These are phyloP conservation scores for Scutellaria minor DNA, from an alignment of 257 asterid species.

Conservation along the genomic window DNA sequence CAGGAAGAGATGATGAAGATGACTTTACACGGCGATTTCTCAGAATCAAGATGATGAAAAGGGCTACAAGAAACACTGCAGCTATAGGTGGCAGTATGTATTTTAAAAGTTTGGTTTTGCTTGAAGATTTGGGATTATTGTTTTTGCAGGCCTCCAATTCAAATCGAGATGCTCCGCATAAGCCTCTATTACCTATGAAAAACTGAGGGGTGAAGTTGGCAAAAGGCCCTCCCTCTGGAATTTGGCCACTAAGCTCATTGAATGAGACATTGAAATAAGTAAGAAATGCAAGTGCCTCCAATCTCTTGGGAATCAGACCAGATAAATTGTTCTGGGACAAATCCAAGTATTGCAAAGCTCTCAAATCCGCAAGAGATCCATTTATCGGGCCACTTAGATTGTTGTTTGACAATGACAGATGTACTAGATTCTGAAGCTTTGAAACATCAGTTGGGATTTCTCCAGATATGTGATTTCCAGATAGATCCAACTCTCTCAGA, in stretches of 20 bases:
- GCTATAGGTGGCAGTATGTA: constrained; percentile 1
- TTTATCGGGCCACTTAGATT: not conserved
- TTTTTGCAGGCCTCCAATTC: not conserved
- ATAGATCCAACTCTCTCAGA: not conserved
- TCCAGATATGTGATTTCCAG: not conserved
- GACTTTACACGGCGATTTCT: not conserved
- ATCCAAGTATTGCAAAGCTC: not conserved
- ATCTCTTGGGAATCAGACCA: not conserved
- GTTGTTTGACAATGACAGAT: not conserved
- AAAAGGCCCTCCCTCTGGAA: constrained; percentile 21
- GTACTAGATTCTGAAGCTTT: not conserved
- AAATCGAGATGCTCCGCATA: constrained; percentile 7
- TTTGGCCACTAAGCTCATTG: constrained; percentile 12
- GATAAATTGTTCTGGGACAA: constrained; percentile 14
- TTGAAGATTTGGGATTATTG: not conserved
- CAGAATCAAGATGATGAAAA: not conserved
- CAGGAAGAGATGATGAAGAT: not conserved
- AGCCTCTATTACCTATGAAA: not conserved
- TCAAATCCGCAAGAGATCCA: not conserved
- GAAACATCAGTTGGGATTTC: not conserved
- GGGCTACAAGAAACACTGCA: not conserved
- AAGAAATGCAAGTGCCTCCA: not conserved
- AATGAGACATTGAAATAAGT: constrained; percentile 5
- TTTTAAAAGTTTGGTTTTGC: not conserved
- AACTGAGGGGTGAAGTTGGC: not conserved